These are phyloP conservation scores for Chlorella sp. DNA, from an alignment of 139 green algal species.

Conservation along the genomic window DNA sequence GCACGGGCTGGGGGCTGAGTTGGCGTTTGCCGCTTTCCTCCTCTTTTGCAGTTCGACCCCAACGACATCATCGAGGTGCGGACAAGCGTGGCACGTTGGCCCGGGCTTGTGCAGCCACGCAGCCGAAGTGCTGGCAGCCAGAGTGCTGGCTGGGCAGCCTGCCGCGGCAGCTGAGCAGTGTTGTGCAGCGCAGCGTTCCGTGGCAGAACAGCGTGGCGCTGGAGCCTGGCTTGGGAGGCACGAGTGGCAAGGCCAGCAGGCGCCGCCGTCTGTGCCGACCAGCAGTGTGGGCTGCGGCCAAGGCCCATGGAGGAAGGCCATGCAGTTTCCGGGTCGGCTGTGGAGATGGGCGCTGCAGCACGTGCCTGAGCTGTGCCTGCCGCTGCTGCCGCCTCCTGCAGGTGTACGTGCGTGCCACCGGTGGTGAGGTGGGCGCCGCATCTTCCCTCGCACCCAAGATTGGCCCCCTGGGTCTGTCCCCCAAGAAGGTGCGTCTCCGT, in stretches of 20 bases:
- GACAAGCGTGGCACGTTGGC: not conserved
- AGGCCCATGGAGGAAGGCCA: not conserved
- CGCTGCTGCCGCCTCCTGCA: slow-evolving; percentile 55
- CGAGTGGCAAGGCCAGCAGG: no score
- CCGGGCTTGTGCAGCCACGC: not conserved
- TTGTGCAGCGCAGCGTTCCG: not conserved
- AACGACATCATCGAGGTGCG: slow-evolving; percentile 64
- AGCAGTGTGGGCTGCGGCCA: not conserved
- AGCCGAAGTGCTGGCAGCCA: not conserved
- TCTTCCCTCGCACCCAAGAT: slow-evolving; percentile 99
- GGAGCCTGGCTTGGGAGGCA: not conserved
- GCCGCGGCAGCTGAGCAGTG: not conserved
- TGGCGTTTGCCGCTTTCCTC: no score
- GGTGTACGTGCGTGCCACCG: slow-evolving; percentile 98
- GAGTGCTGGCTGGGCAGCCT: not conserved
- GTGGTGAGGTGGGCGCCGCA: slow-evolving; percentile 97
- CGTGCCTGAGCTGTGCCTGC: no score
- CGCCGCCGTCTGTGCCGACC: no score
- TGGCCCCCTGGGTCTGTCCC: slow-evolving; percentile 98
- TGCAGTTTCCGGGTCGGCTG: not conserved
- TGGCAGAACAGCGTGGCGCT: not conserved
- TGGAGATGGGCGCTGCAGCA: no score
- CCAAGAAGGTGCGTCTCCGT: slow-evolving; percentile 99
- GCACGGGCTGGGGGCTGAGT: no score
- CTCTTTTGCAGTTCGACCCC: slow-evolving; percentile 82